These are phyloP conservation scores for Kwoniella bestiolae DNA, from an alignment of 768 basidiomycete genomes.

Conservation along the genomic window DNA sequence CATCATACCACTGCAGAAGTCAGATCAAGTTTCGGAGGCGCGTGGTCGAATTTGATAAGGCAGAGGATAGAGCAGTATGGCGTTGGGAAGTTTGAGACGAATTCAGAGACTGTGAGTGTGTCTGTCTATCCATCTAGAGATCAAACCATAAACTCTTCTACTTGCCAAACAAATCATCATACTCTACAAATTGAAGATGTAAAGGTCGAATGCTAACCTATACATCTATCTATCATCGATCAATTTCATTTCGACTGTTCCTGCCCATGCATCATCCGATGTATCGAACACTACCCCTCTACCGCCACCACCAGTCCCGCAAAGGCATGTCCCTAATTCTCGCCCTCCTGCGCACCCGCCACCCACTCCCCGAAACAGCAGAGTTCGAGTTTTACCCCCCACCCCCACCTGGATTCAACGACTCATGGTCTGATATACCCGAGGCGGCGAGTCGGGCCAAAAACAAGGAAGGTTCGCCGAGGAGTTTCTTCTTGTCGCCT, in stretches of 20 bases:
- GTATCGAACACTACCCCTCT: no score
- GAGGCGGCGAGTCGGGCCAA: slow-evolving; percentile 12
- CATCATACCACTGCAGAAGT: slow-evolving; percentile 87
- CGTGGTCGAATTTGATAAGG: slow-evolving; percentile 68
- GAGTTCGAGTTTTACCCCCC: slow-evolving; percentile 51
- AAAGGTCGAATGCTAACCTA: not conserved
- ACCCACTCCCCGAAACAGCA: slow-evolving; percentile 61
- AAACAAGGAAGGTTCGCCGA: slow-evolving; percentile 22
- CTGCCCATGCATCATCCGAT: no score
- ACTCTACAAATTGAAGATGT: not conserved
- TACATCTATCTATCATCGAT: not conserved
- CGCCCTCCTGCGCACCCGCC: slow-evolving; percentile 75
- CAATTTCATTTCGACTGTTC: not conserved
- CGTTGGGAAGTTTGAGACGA: slow-evolving; percentile 79
- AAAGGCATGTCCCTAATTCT: slow-evolving; percentile 80
- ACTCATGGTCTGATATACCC: slow-evolving; percentile 31
- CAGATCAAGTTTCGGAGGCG: slow-evolving; percentile 88
- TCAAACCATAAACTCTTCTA: not conserved
- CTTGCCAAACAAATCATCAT: not conserved
- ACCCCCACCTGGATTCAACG: slow-evolving; percentile 38
- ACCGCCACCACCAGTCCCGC: slow-evolving; percentile 37
- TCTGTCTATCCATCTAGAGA: not conserved
- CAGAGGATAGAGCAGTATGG: slow-evolving; percentile 79
- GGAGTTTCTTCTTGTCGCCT: slow-evolving; percentile 30
- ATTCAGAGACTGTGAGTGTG: slow-evolving; percentile 74